Base-by-base conservation (phyloP, 1,139 yeast species). In the Debaryomyces subglobosus region DNA sequence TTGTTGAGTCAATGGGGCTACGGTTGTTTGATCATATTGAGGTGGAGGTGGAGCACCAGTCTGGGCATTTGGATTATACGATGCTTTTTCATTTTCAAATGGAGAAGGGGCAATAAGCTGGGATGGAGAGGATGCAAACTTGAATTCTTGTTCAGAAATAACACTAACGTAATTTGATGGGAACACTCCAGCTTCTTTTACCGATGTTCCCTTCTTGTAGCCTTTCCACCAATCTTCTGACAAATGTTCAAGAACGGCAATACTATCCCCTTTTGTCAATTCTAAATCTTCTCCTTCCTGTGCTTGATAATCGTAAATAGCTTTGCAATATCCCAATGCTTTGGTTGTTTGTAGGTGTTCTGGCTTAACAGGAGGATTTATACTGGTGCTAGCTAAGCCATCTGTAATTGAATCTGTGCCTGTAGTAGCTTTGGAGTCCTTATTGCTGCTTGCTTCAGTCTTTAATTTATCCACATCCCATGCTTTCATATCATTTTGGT, bases 181-280 rank as follows among this genome's bases (percentile, higher is more conserved):
- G 72, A 94, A 92, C 59, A 92, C 85, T 23, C 99, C 99, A 7
- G 80, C 79, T 23, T 68, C 65, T 38, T 81, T 78, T 12, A 73
- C 64, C 36, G 67, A 55, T 49, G 74, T 69, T 21, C 74, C 73
- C 45, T 60, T 57, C 51, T 62, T 67, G 59, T 69, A 73, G 39
- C 99, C 98, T 64, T 82, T 86, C 90, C 95, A 91, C 98, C 99
- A 92, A 64, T 91, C 95, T 36, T 79, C 78, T 18, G 95, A 89
- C 50, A 87, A 77, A 63, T 83, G 89, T 62, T 91, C 96, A 5
- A 81, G 53, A 6, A 94, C 80, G 35, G 80, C 80, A 47, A 94
- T 67, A 60, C 79, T 82, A 53, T 86, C 94, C 44, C 95, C 97
- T 44, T 73, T 78, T 43, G 58, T 63, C 42, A 94, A 74, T 5